Percentiles rank a stretch among this genome's conserved stretches.
These are phyloP conservation scores for Cutaneotrichosporon sp. DNA, from an alignment of 1,284 basidiomycete genomes.

Conservation along the genomic window DNA sequence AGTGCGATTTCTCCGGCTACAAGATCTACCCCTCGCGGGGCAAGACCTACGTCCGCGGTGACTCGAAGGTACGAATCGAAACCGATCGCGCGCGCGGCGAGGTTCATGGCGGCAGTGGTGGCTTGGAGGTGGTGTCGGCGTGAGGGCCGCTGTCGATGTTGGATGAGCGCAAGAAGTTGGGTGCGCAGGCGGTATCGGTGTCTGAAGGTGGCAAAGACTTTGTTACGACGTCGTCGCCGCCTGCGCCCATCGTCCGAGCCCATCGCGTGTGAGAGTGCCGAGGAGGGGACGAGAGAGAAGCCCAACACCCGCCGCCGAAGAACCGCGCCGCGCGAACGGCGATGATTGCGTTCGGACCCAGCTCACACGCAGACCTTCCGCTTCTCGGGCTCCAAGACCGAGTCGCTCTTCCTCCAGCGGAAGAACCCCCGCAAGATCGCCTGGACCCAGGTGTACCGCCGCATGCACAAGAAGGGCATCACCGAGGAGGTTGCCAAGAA, in stretches of 20 bases:
- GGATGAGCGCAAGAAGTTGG: neutral
- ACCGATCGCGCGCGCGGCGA: neutral
- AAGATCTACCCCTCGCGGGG: conserved; percentile 96
- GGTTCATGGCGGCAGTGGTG: neutral
- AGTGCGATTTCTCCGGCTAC: conserved; percentile 92
- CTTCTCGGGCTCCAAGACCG: conserved; percentile 80
- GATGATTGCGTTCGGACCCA: neutral
- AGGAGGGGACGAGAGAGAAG: neutral
- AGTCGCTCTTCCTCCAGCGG: conserved; percentile 97
- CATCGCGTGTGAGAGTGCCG: neutral
- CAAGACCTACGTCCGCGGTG: conserved; percentile 89
- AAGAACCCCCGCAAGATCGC: conserved; percentile 99
- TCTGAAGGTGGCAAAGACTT: neutral
- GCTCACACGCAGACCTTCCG: conserved; percentile 69
- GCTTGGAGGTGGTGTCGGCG: neutral
- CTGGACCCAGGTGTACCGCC: conserved; percentile 92
- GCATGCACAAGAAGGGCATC: conserved; percentile 99
- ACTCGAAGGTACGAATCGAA: conserved; percentile 71
- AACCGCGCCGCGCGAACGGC: neutral
- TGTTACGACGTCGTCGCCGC: too few species aligned
- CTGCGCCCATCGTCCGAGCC: too few species aligned
- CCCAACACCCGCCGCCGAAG: neutral
- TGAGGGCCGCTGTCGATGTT: neutral
- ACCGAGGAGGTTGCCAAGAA: conserved; percentile 99
- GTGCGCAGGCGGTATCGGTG: neutral